Evolutionary conservation across 129 eudicot species (phyloP).

Genomic region (Arctium minus): DNA sequence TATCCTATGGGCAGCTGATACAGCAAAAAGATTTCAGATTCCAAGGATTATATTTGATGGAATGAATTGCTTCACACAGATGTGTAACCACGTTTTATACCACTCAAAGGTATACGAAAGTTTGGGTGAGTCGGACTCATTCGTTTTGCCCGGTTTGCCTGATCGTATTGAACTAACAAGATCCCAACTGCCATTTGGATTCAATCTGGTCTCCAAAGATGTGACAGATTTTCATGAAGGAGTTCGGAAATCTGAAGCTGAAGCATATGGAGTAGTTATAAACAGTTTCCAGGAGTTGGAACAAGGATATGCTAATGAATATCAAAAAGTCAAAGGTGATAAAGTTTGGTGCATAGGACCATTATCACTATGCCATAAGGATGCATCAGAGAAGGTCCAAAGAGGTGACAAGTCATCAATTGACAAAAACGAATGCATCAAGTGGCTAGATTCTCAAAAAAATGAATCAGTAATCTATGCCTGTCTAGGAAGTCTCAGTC

Average conservation of each 20-base stretch:
- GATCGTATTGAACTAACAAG: constrained; percentile 44
- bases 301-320: constrained; percentile 34
- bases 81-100: constrained; percentile 38
- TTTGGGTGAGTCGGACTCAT: constrained; percentile 30
- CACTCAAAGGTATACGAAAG: constrained; percentile 19
- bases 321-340: constrained; percentile 22
- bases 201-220: constrained; percentile 12
- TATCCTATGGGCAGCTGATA: constrained; percentile 38
- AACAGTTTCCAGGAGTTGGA: constrained; percentile 53
- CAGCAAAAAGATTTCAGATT: constrained; percentile 48
- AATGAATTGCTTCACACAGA: constrained; percentile 52
- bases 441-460: constrained; percentile 45
- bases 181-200: constrained; percentile 37
- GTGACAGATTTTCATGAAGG: background rate
- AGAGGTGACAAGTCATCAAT: constrained; percentile 40
- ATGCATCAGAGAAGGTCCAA: constrained; percentile 15
- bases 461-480: constrained; percentile 34
- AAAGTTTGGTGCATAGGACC: constrained; percentile 53
- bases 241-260: constrained; percentile 25
- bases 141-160: constrained; percentile 56
- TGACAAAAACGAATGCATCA: constrained; percentile 21
- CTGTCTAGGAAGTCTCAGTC: constrained; percentile 41
- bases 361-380: constrained; percentile 33
- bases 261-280: constrained; percentile 32
- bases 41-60: constrained; percentile 62